Evolutionary conservation across 2,329 filamentous ascomycete species (phyloP).

Genomic region (Verticillium dahliae): DNA sequence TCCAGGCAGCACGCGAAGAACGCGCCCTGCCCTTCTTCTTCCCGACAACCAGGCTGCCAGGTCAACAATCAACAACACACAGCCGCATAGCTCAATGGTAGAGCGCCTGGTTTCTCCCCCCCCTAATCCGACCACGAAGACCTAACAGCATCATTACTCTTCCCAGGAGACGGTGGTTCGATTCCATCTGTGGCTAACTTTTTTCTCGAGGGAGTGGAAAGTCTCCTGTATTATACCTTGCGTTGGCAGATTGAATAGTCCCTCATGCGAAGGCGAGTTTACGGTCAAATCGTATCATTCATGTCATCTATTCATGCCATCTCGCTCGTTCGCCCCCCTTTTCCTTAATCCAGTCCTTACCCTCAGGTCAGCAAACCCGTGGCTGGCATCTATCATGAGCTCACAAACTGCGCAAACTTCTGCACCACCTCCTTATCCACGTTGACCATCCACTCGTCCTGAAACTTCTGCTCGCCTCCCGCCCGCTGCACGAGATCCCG

Average conservation of each 20-base stretch:
- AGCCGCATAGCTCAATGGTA: background rate
- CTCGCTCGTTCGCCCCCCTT: background rate
- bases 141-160: background rate
- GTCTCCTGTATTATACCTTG: too few species aligned
- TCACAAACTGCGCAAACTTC: slow-evolving; percentile 39
- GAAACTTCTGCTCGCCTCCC: slow-evolving; percentile 61
- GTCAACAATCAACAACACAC: background rate
- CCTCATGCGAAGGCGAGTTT: background rate
- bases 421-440: slow-evolving; percentile 67
- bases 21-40: background rate
- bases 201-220: background rate
- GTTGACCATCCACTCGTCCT: slow-evolving; percentile 63
- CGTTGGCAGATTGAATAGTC: too few species aligned
- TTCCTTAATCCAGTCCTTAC: background rate
- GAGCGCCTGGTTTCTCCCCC: background rate
- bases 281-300: background rate
- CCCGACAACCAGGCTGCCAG: background rate
- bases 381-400: background rate
- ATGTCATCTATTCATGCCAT: background rate
- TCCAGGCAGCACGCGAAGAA: background rate
- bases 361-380: background rate
- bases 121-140: background rate
- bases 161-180: background rate
- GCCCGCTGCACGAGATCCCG: slow-evolving; percentile 48
- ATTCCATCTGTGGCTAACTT: background rate